Base-by-base conservation (phyloP, 441 rosid species). In the Pelargonium cotyledonis region DNA sequence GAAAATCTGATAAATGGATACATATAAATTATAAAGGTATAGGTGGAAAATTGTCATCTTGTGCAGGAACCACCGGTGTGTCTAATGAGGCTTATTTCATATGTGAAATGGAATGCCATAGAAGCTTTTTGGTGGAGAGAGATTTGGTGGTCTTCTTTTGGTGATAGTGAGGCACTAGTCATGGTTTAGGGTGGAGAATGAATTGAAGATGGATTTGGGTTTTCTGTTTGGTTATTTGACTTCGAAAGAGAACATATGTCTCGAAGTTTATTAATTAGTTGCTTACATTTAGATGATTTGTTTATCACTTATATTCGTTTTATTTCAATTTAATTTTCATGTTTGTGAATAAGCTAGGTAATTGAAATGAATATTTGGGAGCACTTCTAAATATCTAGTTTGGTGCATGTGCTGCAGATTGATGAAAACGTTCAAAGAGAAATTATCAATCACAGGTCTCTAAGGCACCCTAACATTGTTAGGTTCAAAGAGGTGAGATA, bases 351-450 rank as follows among this genome's bases (percentile, higher is more conserved):
- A 47, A 21, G 26, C 47, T 49, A 41, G 21, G 67, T 26, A 10
- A n/a, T 53, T 9, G 46, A 43, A 58, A 9, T 41, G 53, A 57
- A 29, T 26, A 15, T 19, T 63, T 63, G 43, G 63, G 19, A 49
- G 11, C 15, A 67, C 23, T 35, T 14, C 0, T 63, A 51, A 62
- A 67, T 26, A 63, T 75, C 16, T 68, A 21, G 68, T 43, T 41
- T 51, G 64, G 68, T 14, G 66, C 47, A 43, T 65, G 1, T 69
- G 16, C 65, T 70, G 75, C 89, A 87, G 92, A 87, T 87, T 71
- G 92, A 87, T 71, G 89, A 74, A 57, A 85, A 84, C 80, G 92
- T 87, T 69, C 88, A 75, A 38, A 85, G 92, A 70, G 92, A 87
- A 65, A 87, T 87, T 23, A 87, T 85, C 60, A 87, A 87, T 65